Evolutionary conservation across 1,284 basidiomycete genomes (phyloP).

Genomic region (Ganoderma resinaceum): DNA sequence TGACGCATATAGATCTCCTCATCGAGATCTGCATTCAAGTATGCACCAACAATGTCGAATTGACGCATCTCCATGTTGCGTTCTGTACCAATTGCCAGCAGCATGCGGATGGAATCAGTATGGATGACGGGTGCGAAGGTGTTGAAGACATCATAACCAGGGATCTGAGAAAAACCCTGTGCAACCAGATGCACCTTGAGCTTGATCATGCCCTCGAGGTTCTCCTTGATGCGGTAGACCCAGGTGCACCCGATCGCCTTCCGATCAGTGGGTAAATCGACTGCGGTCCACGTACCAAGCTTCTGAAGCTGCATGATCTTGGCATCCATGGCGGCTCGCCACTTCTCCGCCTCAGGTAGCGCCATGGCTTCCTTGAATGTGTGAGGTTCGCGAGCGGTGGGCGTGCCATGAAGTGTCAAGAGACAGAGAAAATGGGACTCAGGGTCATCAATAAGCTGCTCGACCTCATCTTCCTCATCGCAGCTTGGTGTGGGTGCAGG

Average conservation of each 20-base stretch:
- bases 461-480: neutral
- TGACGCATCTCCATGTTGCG: conserved; percentile 39
- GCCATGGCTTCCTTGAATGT: conserved; percentile 30
- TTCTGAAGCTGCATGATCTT: conserved; percentile 38
- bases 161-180: conserved; percentile 44
- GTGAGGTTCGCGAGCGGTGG: conserved; percentile 24
- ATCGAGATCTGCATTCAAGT: conserved; percentile 36
- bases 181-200: conserved; percentile 49
- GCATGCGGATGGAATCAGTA: conserved; percentile 35
- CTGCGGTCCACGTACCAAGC: conserved; percentile 35
- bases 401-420: conserved; percentile 16
- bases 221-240: conserved; percentile 42
- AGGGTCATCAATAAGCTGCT: neutral
- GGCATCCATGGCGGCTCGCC: conserved; percentile 41
- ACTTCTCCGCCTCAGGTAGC: conserved; percentile 32
- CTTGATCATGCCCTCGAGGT: conserved; percentile 36
- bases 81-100: conserved; percentile 40
- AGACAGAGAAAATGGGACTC: conserved; percentile 18
- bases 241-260: conserved; percentile 38
- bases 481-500: neutral
- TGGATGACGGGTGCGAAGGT: conserved; percentile 37
- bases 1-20: conserved; percentile 40
- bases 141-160: conserved; percentile 44
- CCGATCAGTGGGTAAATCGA: conserved; percentile 30
- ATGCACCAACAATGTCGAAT: conserved; percentile 43